phyloP scores from a whole-genome alignment of 2,329 filamentous ascomycete species.

The Eutypella sp. region DNA sequence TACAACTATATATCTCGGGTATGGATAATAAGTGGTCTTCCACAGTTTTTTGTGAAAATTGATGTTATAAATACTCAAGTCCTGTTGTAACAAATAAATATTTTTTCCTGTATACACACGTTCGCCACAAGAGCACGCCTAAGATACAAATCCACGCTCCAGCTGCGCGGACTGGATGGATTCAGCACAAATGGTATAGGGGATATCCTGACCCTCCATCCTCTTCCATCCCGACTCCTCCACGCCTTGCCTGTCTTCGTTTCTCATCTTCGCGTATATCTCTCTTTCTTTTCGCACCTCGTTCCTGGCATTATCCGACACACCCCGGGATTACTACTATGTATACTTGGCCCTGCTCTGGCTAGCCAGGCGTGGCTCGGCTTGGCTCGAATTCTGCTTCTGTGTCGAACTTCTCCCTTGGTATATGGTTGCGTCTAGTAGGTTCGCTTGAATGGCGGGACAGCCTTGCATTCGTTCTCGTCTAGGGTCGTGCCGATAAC shows the following conservation, averaged over 20 bases:
- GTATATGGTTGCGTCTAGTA: conserved; percentile 52
- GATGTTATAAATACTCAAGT: no score
- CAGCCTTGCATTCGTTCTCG: conserved; percentile 91
- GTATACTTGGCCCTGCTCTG: no score
- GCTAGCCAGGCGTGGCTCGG: no score
- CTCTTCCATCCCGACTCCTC: neutral
- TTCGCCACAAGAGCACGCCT: conserved; percentile 1
- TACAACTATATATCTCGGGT: no score
- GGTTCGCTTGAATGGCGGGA: conserved; percentile 93
- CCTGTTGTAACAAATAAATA: no score
- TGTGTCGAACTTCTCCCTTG: conserved; percentile 1
- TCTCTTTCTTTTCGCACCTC: neutral
- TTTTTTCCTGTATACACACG: neutral
- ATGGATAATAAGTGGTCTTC: neutral
- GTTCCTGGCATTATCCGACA: neutral
- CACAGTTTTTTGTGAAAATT: neutral
- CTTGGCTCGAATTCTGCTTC: neutral
- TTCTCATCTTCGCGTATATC: neutral
- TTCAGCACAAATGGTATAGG: neutral
- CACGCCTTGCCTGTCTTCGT: no score
- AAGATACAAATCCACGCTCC: conserved; percentile 1
- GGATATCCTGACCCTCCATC: neutral
- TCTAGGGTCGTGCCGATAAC: conserved; percentile 83
- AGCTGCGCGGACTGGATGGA: neutral
- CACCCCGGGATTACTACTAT: no score